Conservation (phyloP, 306 rosid genomes). For the Acacia acuminata region DNA sequence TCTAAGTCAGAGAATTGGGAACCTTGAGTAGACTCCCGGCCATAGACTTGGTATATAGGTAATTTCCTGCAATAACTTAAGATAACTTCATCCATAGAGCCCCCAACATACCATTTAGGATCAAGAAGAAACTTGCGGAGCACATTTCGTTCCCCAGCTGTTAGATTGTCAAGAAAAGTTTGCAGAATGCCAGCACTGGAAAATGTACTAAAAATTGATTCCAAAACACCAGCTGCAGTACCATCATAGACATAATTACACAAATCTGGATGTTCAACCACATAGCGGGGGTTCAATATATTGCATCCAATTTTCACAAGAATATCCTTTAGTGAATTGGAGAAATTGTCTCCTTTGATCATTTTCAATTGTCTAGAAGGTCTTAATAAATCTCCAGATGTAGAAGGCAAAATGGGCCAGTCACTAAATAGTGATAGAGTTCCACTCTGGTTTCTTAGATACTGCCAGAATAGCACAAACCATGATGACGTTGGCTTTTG, state of each 20-base stretch:
- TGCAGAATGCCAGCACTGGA: slow-evolving; percentile 48
- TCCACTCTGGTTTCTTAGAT: slow-evolving; percentile 60
- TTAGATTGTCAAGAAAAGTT: slow-evolving; percentile 58
- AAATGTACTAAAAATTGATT: slow-evolving; percentile 61
- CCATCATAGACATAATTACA: slow-evolving; percentile 67
- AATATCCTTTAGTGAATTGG: slow-evolving; percentile 54
- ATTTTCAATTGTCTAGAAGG: slow-evolving; percentile 68
- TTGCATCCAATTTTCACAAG: slow-evolving; percentile 80
- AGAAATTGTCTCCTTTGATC: slow-evolving; percentile 65
- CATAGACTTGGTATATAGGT: slow-evolving; percentile 75
- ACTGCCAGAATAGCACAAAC: slow-evolving; percentile 81
- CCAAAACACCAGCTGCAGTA: slow-evolving; percentile 70
- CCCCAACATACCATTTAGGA: slow-evolving; percentile 87
- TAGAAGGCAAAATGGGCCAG: slow-evolving; percentile 96
- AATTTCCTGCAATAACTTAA: slow-evolving; percentile 66
- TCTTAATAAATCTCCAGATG: slow-evolving; percentile 72
- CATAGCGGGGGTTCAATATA: slow-evolving; percentile 62
- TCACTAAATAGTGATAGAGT: slow-evolving; percentile 67
- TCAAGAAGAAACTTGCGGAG: slow-evolving; percentile 85
- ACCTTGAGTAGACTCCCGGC: slow-evolving; percentile 52
- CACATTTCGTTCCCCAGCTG: slow-evolving; percentile 68
- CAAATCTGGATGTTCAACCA: slow-evolving; percentile 71
- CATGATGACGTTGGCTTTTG: slow-evolving; percentile 78
- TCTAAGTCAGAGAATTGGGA: slow-evolving; percentile 75
- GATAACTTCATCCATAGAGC: slow-evolving; percentile 56